Conservation (phyloP, 1,284 basidiomycete species). For the Sparassis latifolia region DNA sequence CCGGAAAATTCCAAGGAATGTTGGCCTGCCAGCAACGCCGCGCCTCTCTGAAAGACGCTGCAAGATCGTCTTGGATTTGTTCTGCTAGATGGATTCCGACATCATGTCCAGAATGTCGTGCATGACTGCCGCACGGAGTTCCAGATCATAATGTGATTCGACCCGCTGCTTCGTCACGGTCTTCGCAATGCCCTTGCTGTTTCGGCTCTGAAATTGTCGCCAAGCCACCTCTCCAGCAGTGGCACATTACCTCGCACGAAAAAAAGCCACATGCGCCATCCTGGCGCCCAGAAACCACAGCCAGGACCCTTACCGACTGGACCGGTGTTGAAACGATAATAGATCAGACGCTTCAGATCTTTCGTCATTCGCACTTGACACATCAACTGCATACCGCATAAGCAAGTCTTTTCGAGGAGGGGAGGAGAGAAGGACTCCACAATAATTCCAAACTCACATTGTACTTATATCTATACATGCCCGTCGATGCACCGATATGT, state of each 20-base stretch:
- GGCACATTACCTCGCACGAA: conserved; percentile 99
- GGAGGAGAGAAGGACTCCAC: background rate
- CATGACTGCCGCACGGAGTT: conserved; percentile 98
- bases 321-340: conserved; percentile 98
- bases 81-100: conserved; percentile 98
- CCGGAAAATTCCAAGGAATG: conserved; percentile 96
- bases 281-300: conserved; percentile 99
- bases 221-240: conserved; percentile 94
- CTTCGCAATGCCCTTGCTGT: conserved; percentile 92
- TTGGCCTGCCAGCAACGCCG: conserved; percentile 99
- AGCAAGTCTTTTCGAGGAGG: conserved; percentile 5
- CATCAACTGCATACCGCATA: conserved; percentile 64
- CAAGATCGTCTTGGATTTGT: conserved; percentile 98
- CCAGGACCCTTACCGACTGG: conserved; percentile 99
- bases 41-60: conserved; percentile 96
- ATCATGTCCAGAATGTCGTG: conserved; percentile 99
- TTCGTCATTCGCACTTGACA: conserved; percentile 99
- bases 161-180: conserved; percentile 99
- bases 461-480: conserved; percentile 99
- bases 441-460: conserved; percentile 61
- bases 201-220: conserved; percentile 98
- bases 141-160: conserved; percentile 97
- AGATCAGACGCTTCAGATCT: conserved; percentile 96
- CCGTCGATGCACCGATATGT: conserved; percentile 96
- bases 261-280: conserved; percentile 99